Evolutionary conservation across 192 early-diverging fungal species (phyloP), one percentile per base, ranked within the genome.

Genomic region (Backusella australiensis): DNA sequence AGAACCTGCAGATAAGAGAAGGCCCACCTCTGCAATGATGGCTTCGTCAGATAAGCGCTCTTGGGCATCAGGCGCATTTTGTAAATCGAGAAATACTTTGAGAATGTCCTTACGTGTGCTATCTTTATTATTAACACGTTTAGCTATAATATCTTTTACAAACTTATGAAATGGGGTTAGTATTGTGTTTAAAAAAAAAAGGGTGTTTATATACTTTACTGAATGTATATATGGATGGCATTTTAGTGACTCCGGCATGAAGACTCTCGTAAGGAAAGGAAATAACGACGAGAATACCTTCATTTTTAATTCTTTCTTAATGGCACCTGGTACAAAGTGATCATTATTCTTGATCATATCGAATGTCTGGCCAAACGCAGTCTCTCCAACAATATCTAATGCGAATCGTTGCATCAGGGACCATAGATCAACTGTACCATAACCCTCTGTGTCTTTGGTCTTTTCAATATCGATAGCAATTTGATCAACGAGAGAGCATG

Each of bases 311-410:
- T 41, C 34, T 7, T 76, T 34, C 9, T 19, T 71, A 34, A 82
- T 76, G 17, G 67, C 65, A 23, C 44, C 36, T 4, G 85, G 85
- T 6, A 89, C 34, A 21, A 78, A 77, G 69, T 89, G 85, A 11
- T 29, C 29, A 0, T 76, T 77, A n/a, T 72, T 72, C 36, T 85
- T 77, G 6, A 89, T 38, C 79, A 89, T 87, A 11, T 84, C 70
- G 52, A 89, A 89, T 15, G 87, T 77, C 52, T 76, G 53, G 5
- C 87, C 88, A 73, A 89, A 88, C 19, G 81, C 84, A 0, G 84
- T 84, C 23, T 85, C 81, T 1, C 88, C 88, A 69, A 89, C 84
- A 14, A 82, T 77, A 71, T 89, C 88, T 26, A 89, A 38, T 15
- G 88, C 71, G 5, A 80, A 46, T 34, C 77, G 41, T 17, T 80